phyloP scores from a whole-genome alignment of 345 rosid species.

The Zanthoxylum bungeanum region DNA sequence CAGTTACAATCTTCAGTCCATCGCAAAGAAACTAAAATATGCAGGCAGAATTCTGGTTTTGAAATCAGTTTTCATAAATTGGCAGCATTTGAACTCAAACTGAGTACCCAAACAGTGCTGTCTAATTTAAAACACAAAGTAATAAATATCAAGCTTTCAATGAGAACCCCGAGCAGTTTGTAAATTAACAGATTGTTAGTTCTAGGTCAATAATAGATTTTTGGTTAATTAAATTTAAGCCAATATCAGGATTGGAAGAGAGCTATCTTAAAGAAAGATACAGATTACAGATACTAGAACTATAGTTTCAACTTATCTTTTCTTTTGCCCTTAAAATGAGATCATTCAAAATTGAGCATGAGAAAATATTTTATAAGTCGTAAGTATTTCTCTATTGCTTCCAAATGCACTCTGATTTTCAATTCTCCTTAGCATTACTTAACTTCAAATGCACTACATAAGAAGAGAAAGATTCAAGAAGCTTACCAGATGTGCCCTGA shows the following conservation, averaged over 20 bases:
- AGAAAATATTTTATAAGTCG: not conserved
- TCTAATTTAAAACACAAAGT: not conserved
- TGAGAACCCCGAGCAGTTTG: not conserved
- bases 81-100: not conserved
- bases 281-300: not conserved
- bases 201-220: not conserved
- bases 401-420: not conserved
- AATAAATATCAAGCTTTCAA: not conserved
- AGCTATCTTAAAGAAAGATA: not conserved
- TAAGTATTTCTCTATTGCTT: not conserved
- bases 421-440: not conserved
- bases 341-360: not conserved
- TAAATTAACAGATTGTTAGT: not conserved
- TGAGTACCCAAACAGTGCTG: not conserved
- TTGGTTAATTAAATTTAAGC: not conserved
- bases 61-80: not conserved
- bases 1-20: not conserved
- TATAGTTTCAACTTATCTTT: not conserved
- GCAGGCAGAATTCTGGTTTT: not conserved
- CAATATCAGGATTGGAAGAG: not conserved
- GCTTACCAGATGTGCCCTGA: conserved; percentile 79
- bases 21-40: not conserved
- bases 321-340: not conserved
- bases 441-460: not conserved
- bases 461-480: conserved; percentile 4